These are phyloP conservation scores for Peniophora sp. DNA, from an alignment of 1,284 basidiomycete species.

Conservation along the genomic window DNA sequence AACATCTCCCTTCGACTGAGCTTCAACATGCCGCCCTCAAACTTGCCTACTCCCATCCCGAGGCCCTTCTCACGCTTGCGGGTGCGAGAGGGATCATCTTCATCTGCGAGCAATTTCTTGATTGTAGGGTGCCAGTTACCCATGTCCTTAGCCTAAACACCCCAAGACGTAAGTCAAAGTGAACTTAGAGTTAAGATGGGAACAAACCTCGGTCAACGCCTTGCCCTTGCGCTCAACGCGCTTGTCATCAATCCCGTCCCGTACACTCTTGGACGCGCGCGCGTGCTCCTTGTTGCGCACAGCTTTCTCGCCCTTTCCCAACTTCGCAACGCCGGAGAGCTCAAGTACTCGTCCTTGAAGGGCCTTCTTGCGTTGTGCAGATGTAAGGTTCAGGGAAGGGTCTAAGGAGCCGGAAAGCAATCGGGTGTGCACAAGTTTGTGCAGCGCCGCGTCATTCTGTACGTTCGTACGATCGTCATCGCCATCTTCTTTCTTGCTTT, in stretches of 20 bases:
- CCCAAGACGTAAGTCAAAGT: slow-evolving; percentile 9
- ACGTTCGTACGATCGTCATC: slow-evolving; percentile 59
- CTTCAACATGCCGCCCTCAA: slow-evolving; percentile 56
- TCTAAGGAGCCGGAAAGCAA: slow-evolving; percentile 65
- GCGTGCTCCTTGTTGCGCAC: slow-evolving; percentile 55
- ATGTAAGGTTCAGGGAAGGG: slow-evolving; percentile 48
- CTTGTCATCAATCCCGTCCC: slow-evolving; percentile 60
- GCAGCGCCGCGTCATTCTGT: slow-evolving; percentile 68
- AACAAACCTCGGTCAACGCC: slow-evolving; percentile 55
- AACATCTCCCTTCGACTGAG: slow-evolving; percentile 55
- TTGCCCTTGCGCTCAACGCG: slow-evolving; percentile 45
- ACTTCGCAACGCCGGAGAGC: slow-evolving; percentile 50
- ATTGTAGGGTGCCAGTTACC: slow-evolving; percentile 75
- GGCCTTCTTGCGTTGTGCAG: slow-evolving; percentile 62
- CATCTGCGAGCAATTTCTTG: slow-evolving; percentile 54
- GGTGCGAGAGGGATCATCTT: slow-evolving; percentile 24
- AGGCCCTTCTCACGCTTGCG: slow-evolving; percentile 55
- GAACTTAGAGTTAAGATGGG: slow-evolving; percentile 1
- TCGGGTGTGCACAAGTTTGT: slow-evolving; percentile 70
- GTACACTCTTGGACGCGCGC: slow-evolving; percentile 58
- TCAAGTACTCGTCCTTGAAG: slow-evolving; percentile 69
- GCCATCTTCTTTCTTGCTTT: slow-evolving; percentile 26
- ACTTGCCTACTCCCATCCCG: slow-evolving; percentile 71
- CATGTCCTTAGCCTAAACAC: slow-evolving; percentile 58
- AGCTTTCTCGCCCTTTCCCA: slow-evolving; percentile 62